phyloP scores from a whole-genome alignment of 2,329 filamentous ascomycete genomes.

The Ophiostoma pallidulum region DNA sequence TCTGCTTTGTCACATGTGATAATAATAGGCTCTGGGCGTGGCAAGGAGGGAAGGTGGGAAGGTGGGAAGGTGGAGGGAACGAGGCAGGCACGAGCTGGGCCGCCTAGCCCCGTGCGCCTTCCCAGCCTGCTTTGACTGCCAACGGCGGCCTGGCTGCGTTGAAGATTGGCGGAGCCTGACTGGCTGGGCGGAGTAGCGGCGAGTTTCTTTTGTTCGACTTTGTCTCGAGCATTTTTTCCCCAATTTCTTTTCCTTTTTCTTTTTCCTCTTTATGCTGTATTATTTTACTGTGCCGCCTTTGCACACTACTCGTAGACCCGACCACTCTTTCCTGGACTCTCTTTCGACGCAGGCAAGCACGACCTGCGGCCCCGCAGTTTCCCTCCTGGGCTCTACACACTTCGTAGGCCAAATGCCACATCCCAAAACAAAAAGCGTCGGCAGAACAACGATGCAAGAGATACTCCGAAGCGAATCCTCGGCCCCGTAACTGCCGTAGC shows the following conservation, averaged over 20 bases:
- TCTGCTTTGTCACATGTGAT: conserved; percentile 10
- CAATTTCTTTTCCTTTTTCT: background rate
- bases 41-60: background rate
- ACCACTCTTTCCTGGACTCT: too few relatives aligned
- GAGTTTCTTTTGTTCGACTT: background rate
- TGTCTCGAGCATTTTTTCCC: background rate
- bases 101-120: background rate
- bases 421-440: too few relatives aligned
- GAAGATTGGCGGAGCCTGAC: background rate
- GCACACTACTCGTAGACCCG: too few relatives aligned
- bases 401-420: too few relatives aligned
- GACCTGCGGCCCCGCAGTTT: background rate
- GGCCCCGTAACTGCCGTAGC: too few relatives aligned
- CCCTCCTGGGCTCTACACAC: background rate
- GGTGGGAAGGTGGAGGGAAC: background rate
- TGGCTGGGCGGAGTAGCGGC: background rate
- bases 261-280: background rate
- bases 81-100: background rate
- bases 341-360: background rate
- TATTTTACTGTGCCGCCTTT: too few relatives aligned
- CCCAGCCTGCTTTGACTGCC: background rate
- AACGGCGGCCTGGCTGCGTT: background rate
- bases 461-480: too few relatives aligned
- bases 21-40: conserved; percentile 9
- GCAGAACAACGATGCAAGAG: too few relatives aligned